Conservation (phyloP, 257 asterid genomes). For the Solanum bukasovii region DNA sequence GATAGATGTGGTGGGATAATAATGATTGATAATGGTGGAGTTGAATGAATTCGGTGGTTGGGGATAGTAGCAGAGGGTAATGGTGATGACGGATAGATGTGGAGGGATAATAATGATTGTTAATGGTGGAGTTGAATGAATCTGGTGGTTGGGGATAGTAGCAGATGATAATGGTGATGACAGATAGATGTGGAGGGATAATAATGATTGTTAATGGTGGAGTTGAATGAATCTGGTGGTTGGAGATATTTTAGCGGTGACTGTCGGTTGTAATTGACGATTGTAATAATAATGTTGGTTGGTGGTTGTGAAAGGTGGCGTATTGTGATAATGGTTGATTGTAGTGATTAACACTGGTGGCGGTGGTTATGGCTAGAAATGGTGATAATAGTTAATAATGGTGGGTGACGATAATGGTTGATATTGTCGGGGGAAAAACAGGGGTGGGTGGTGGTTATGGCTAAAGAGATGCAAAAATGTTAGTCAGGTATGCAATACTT, state of each 20-base stretch:
- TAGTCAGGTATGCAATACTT: background rate
- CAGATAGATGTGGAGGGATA: background rate
- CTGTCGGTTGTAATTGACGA: background rate
- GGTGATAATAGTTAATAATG: background rate
- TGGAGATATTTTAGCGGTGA: background rate
- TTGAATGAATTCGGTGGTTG: too few species aligned
- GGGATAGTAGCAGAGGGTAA: too few species aligned
- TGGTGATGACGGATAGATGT: too few species aligned
- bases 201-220: background rate
- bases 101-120: too few species aligned
- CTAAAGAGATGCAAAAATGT: background rate
- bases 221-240: background rate
- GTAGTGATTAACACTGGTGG: background rate
- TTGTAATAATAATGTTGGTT: background rate
- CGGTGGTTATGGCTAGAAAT: background rate
- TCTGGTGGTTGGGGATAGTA: background rate
- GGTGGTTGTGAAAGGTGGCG: background rate
- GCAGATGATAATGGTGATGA: background rate
- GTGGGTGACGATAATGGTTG: background rate
- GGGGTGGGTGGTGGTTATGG: background rate
- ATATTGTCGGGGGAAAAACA: too few species aligned
- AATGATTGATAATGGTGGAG: too few species aligned
- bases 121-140: too few species aligned
- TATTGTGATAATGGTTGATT: background rate
- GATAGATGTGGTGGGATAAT: too few species aligned